Base-by-base conservation (phyloP, 768 basidiomycete species). In the Macrolepiota dolichaula region DNA sequence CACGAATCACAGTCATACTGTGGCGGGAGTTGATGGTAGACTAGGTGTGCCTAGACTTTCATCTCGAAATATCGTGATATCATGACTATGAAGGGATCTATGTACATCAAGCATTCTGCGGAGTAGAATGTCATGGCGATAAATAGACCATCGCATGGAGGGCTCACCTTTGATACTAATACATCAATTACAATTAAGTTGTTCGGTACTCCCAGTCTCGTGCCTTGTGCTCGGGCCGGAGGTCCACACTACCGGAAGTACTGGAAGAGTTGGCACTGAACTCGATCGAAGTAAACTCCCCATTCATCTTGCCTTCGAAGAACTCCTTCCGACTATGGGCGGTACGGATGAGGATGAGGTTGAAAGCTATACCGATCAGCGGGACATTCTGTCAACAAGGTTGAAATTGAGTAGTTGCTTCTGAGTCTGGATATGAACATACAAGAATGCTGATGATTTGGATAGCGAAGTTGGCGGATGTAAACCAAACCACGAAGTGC, bases 401-500 rank as follows among this genome's bases (percentile, higher is more conserved):
- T 42, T 12, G 19, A 38, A 4, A 44, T 9, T 57, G 11, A 49
- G 32, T 15, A 49, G n/a, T 17, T 37, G 29, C 22, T 35, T 9
- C 12, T 3, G 2, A 10, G 3, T 7, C n/a, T n/a, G n/a, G 32
- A 12, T 2, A 17, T n/a, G 12, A 15, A 50, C 57, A n/a, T 13
- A 57, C 57, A 29, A 57, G 57, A 50, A 38, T 35, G 4, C 57
- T 32, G 15, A 57, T 57, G 35, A 50, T 51, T 22, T 57, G 32
- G 11, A 57, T 49, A 5, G 57, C 29, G 13, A 57, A 38, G 13
- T 50, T 57, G 27, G 50, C 29, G 37, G 36, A 57, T 4, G 32
- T 36, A 36, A 57, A 57, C 57, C 57, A 57, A n/a, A 57, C 57
- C 22, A 57, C 47, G 32, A 57, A 57, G n/a, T 57, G 57, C 5